Evolutionary conservation across 345 rosid genomes (phyloP), one percentile per base, ranked within the genome.

Genomic region (Gossypium ekmanianum): DNA sequence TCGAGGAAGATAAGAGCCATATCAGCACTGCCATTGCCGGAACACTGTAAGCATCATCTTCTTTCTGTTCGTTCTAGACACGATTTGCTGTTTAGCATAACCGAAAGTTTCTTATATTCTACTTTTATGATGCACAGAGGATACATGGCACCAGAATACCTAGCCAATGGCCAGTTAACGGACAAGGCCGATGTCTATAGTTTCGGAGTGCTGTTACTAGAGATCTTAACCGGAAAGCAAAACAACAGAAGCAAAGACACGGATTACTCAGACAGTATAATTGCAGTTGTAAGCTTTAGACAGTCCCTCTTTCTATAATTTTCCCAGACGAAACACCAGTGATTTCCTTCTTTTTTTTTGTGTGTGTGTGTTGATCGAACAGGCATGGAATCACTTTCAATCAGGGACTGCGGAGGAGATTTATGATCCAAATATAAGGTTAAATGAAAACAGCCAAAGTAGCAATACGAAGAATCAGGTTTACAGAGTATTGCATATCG

Each of bases 1-100:
- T 91, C 85, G 90, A 91, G 74, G 98, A 90, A 39, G 97, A 93
- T 77, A 85, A 93, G 81, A 93, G 96, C 47, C 98, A 93, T 79
- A 95, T 93, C 75, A 95, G 96, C 93, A 94, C 98, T 6, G 99
- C 96, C 62, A 93, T 95, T 78, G 98, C 99, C 45, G 97, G 99
- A 81, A 93, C 99, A 2, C 68, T 95, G 99, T 90, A 79, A 91
- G 97, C 58, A 61, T 34, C 45, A 11, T 27, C 7, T 18, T 77
- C 17, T 18, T 17, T 54, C 52, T 13, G 8, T 34, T 48, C 66
- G 17, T 16, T 20, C 56, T 10, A 29, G 10, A 18, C 56, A 74
- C 67, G 11, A 71, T 34, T 69, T 6, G 4, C 4, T 2, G 59
- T 56, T 18, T 18, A 56, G 26, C 61, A 56, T 9, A 7, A 6